Percentiles rank a stretch among this genome's conserved stretches.
Conservation (phyloP, 73 alveolate species). For the Paramecium sonneborni region DNA sequence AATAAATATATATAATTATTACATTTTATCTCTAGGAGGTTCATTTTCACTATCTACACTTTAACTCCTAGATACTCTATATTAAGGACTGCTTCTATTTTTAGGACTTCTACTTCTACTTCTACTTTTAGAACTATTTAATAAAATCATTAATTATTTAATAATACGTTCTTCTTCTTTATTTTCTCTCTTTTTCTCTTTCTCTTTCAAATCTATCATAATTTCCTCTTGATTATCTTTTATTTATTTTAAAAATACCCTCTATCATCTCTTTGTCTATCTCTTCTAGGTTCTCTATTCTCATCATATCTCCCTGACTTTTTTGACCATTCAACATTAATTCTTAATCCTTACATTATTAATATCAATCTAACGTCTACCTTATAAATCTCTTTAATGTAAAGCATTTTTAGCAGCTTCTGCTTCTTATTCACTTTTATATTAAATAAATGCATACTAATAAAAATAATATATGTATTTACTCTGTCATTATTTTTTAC, state of each 20-base stretch:
- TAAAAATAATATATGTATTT: neutral
- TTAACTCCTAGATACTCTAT: conserved; percentile 3
- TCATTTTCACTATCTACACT: conserved; percentile 43
- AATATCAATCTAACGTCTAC: neutral
- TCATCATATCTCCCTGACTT: conserved; percentile 52
- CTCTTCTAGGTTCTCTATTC: conserved; percentile 40
- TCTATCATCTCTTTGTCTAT: conserved; percentile 24
- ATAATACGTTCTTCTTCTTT: neutral
- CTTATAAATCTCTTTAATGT: conserved; percentile 47
- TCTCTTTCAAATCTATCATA: conserved; percentile 32
- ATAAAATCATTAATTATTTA: neutral
- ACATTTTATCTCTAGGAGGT: conserved; percentile 49
- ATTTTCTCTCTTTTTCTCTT: neutral
- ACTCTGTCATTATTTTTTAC: conserved; percentile 62
- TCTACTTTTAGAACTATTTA: conserved; percentile 16
- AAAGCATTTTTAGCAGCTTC: conserved; percentile 50
- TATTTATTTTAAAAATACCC: neutral
- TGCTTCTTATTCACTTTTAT: conserved; percentile 48
- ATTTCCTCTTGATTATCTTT: conserved; percentile 24
- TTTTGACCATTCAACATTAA: conserved; percentile 53
- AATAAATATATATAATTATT: neutral
- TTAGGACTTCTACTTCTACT: conserved; percentile 48
- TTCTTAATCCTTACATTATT: conserved; percentile 3
- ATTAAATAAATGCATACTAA: conserved; percentile 53
- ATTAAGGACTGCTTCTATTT: conserved; percentile 33